A percentile compares a stretch with the other conserved stretches of the same genome.
phyloP scores from a whole-genome alignment of 2,329 filamentous ascomycete species.

The Diaporthe vaccinii region DNA sequence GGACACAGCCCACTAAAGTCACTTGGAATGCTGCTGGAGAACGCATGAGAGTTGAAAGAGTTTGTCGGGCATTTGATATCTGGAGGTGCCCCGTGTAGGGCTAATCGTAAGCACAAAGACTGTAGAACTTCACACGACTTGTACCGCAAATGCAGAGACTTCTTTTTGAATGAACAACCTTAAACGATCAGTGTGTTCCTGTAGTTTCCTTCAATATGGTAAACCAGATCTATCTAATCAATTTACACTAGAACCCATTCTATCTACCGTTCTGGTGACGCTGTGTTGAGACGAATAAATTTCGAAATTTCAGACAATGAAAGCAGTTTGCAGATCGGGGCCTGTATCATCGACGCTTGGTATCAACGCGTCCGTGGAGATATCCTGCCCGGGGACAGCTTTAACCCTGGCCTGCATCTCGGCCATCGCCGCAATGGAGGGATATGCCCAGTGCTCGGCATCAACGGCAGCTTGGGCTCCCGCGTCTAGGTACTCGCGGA shows the following conservation, averaged over 20 bases:
- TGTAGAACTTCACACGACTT: no score
- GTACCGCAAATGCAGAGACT: background rate
- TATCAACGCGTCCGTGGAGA: background rate
- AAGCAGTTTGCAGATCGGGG: background rate
- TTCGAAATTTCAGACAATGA: background rate
- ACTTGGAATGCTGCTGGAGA: no score
- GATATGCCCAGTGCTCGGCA: constrained; percentile 7
- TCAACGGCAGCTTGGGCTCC: background rate
- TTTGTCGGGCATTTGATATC: no score
- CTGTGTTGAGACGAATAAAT: background rate
- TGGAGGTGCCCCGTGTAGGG: no score
- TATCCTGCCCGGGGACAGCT: background rate
- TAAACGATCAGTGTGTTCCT: background rate
- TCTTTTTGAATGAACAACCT: background rate
- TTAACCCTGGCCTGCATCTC: background rate
- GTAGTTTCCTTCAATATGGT: no score
- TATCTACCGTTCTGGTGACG: no score
- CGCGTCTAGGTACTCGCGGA: constrained; percentile 8
- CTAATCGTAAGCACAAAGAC: no score
- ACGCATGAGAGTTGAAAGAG: no score
- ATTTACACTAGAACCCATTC: background rate
- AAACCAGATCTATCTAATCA: background rate
- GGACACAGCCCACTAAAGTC: no score
- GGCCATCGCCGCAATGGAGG: background rate
- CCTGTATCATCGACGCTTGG: background rate